Percentiles rank a stretch among this genome's conserved stretches.
Evolutionary conservation across 1,284 basidiomycete species (phyloP).

Genomic region (Cerrena zonata): DNA sequence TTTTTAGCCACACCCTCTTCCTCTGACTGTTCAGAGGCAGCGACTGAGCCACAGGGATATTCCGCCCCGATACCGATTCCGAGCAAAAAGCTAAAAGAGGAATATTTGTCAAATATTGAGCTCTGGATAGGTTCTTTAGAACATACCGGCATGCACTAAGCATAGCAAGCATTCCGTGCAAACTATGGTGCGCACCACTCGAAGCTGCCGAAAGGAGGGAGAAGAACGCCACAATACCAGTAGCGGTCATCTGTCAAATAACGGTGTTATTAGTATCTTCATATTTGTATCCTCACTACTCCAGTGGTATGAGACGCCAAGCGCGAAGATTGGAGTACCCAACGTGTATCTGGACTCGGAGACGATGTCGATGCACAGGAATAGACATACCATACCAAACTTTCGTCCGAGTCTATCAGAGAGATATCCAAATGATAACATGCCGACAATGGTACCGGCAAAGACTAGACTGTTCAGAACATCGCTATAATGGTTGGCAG

Average conservation of each 20-base stretch:
- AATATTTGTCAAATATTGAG: not conserved
- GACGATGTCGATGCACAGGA: not conserved
- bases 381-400: constrained; percentile 66
- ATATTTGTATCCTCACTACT: no score
- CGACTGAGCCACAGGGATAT: constrained; percentile 89
- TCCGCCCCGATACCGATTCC: constrained; percentile 85
- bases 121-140: not conserved
- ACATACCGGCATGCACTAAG: constrained; percentile 73
- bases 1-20: constrained; percentile 71
- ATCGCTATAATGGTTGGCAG: constrained; percentile 49
- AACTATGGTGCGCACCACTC: constrained; percentile 63
- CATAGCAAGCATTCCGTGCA: constrained; percentile 70
- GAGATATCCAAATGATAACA: constrained; percentile 70
- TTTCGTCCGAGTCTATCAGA: constrained; percentile 87
- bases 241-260: constrained; percentile 63
- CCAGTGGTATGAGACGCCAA: no score
- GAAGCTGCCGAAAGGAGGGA: constrained; percentile 82
- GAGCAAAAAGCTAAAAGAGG: constrained; percentile 49
- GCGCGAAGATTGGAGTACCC: no score
- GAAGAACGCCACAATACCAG: constrained; percentile 75
- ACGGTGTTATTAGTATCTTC: no score
- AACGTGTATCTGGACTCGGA: no score
- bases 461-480: constrained; percentile 66
- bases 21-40: constrained; percentile 86
- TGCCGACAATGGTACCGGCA: constrained; percentile 81